Conservation (phyloP, 768 basidiomycete species). For the Tylopilus cervinicoccineus region DNA sequence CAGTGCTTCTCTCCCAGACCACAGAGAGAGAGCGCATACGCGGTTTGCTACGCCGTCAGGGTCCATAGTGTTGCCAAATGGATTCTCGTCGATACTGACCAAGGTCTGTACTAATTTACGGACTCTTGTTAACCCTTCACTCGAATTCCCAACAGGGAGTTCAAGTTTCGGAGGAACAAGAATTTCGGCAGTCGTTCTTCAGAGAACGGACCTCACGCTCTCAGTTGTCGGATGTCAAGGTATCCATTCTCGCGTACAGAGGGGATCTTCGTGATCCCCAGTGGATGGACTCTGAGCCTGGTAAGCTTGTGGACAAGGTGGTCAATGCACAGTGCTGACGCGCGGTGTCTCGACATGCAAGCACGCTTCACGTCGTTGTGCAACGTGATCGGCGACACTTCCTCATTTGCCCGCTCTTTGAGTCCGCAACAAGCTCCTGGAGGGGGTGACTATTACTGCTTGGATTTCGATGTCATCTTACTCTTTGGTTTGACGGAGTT, state of each 20-base stretch:
- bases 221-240: neutral
- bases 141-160: conserved; percentile 3
- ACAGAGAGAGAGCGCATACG: conserved; percentile 28
- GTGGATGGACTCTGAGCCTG: conserved; percentile 14
- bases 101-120: conserved; percentile 17
- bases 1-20: conserved; percentile 30
- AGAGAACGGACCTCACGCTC: neutral
- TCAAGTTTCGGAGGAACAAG: conserved; percentile 19
- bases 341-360: neutral
- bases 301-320: neutral
- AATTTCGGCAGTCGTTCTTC: conserved; percentile 14
- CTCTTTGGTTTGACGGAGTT: conserved; percentile 42
- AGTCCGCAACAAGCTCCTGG: neutral
- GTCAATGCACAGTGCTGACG: neutral
- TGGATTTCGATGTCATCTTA: conserved; percentile 34
- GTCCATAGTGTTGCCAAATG: conserved; percentile 24
- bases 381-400: conserved; percentile 9
- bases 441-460: conserved; percentile 10
- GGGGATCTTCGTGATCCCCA: conserved; percentile 4
- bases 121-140: neutral
- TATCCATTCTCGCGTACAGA: conserved; percentile 14
- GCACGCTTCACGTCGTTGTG: conserved; percentile 13
- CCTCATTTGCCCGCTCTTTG: conserved; percentile 1
- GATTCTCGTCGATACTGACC: conserved; percentile 35
- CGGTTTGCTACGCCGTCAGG: conserved; percentile 27